Base-by-base conservation (phyloP, 768 basidiomycete species). In the Rhizopogon salebrosus region DNA sequence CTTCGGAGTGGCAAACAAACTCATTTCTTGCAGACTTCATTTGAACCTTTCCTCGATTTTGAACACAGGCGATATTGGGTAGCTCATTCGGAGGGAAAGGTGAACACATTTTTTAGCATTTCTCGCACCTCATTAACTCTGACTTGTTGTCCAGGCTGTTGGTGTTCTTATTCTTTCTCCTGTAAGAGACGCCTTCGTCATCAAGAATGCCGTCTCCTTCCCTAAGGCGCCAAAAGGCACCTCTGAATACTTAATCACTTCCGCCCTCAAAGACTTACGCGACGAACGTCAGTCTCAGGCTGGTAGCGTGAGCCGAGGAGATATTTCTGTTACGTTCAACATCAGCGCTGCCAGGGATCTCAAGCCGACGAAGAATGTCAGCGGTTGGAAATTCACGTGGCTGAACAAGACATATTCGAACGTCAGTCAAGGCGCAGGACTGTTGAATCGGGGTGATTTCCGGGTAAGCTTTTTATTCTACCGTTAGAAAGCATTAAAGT, bases 11-110 rank as follows among this genome's bases (percentile, higher is more conserved):
- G 6, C 22, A 23, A 41, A 7, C 13, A 24, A 41, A 41, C 6
- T 41, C 8, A 41, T 24, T 3, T 23, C 9, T 27, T 11, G 16
- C 54, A 77, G 70, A 76, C 72, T 1, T 74, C 74, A 1, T 64
- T 79, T 38, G 69, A 75, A 50, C 83, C 82, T 0, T 84, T 79
- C 77, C 62, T 78, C 7, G 83, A 85, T 61, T 63, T 70, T 24
- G 69, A 74, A 40, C 80, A 85, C 59, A 70, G 83, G 23, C 69
- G 75, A 11, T 84, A 84, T 64, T 85, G 80, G 75, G 57, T 80
- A 8, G 81, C 83, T 0, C 66, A 67, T 41, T 67, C 76, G 51
- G 68, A 58, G 3, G 41, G 24, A 23, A 58, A 45, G 53, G 54
- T 51, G 24, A 52, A 35, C 11, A 13, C 52, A n/a, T 40, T 40